Evolutionary conservation across 768 basidiomycete species (phyloP), one percentile per base, ranked within the genome.

Genomic region (Tephrocybe sp.): DNA sequence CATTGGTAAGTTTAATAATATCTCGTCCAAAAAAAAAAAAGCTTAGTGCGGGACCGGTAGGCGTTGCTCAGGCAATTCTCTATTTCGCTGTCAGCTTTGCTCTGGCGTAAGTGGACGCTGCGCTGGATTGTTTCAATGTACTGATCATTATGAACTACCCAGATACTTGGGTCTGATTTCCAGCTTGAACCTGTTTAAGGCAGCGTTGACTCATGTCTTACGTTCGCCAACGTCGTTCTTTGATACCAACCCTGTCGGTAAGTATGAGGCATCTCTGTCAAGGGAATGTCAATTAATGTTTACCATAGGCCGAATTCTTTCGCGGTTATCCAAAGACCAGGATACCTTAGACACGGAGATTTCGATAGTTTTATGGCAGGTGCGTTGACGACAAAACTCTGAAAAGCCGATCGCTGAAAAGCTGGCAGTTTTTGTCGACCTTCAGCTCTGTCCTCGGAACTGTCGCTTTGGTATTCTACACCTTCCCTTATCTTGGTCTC

Each of bases 241-340:
- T 59, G 87, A 90, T 58, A 84, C 84, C 1, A 88, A 85, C 0
- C 83, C 83, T 2, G 75, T 84, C 60, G 83, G 83, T 82, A 62
- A 30, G 68, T 4, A 13, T 3, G 7, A 26, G 4, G 7, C 26
- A 4, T 26, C 26, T 26, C 26, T 26, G 26, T 26, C 26, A 26
- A 26, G 26, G 3, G 26, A 26, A 26, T 3, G 30, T 14, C 39
- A 43, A 8, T 14, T 44, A 49, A 11, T n/a, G 40, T 7, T 31
- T 23, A n/a, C 47, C 31, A 17, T 48, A 82, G 84, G 83, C 1
- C 68, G 82, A 40, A 77, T 84, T 22, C 64, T 80, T 22, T 82
- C 81, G 2, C 69, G 79, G 6, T 60, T 85, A 12, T 82, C 82
- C 1, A 84, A 82, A 51, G 83, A 85, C 61, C 79, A 82, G 62